phyloP scores from a whole-genome alignment of 176 grass and related monocot species.

The Guadua angustifolia region DNA sequence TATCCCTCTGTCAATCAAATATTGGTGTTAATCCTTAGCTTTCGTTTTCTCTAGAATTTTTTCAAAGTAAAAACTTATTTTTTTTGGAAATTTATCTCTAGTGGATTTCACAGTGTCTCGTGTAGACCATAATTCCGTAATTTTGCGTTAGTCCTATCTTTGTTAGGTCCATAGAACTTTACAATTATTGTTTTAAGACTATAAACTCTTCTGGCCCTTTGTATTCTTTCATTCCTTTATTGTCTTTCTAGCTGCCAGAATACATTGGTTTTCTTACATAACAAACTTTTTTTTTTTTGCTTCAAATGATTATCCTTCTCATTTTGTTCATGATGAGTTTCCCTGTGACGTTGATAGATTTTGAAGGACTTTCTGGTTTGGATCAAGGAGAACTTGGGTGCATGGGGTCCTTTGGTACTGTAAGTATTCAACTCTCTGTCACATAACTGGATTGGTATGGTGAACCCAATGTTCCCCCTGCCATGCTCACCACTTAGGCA shows the following conservation, averaged over 20 bases:
- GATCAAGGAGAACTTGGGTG: conserved; percentile 93
- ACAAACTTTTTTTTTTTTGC: neutral
- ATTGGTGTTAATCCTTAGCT: neutral
- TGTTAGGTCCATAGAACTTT: neutral
- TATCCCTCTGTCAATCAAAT: conserved; percentile 12
- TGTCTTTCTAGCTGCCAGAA: neutral
- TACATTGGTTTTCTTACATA: neutral
- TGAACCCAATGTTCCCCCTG: neutral
- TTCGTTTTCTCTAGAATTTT: neutral
- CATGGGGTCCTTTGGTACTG: conserved; percentile 98
- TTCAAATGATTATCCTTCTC: conserved; percentile 24
- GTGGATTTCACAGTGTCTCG: neutral
- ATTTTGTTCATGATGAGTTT: conserved; percentile 9
- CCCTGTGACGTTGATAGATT: conserved; percentile 58
- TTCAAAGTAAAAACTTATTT: conserved; percentile 2
- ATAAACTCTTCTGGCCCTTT: neutral
- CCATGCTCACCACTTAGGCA: neutral
- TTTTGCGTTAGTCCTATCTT: neutral
- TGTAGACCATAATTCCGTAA: neutral
- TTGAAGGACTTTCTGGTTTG: conserved; percentile 92
- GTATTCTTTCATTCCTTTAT: neutral
- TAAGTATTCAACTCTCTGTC: conserved; percentile 58
- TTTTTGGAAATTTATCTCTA: neutral
- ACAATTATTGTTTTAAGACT: neutral
- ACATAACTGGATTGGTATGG: conserved; percentile 7